Conservation (phyloP, 257 asterid genomes). For the Ocimum tenuiflorum region DNA sequence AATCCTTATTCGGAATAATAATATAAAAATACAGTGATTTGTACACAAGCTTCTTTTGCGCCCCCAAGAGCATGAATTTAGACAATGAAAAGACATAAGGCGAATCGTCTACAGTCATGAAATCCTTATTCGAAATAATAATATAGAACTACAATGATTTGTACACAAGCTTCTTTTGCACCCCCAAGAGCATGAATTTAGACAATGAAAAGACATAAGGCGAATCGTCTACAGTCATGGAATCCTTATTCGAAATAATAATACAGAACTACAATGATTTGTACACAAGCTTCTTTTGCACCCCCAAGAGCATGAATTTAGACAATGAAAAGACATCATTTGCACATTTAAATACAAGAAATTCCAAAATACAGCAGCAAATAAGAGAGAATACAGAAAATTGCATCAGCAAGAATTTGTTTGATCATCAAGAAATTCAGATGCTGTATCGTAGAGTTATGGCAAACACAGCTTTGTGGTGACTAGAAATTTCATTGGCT, state of each 20-base stretch:
- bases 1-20: neutral
- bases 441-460: neutral
- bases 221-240: too few relatives aligned
- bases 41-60: neutral
- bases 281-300: neutral
- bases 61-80: neutral
- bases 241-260: neutral
- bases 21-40: neutral
- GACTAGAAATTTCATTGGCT: neutral
- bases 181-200: neutral
- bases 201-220: too few relatives aligned
- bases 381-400: neutral
- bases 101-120: too few relatives aligned
- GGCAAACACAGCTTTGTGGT: neutral
- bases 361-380: neutral
- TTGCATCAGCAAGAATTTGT: neutral
- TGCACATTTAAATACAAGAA: neutral
- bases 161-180: neutral
- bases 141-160: neutral
- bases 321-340: neutral
- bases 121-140: neutral
- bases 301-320: neutral
- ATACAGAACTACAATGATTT: neutral
- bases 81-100: too few relatives aligned
- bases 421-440: neutral